A percentile compares a stretch with the other conserved stretches of the same genome.
Evolutionary conservation across 139 green algal species (phyloP).

Genomic region (Chlorella sorokiniana): DNA sequence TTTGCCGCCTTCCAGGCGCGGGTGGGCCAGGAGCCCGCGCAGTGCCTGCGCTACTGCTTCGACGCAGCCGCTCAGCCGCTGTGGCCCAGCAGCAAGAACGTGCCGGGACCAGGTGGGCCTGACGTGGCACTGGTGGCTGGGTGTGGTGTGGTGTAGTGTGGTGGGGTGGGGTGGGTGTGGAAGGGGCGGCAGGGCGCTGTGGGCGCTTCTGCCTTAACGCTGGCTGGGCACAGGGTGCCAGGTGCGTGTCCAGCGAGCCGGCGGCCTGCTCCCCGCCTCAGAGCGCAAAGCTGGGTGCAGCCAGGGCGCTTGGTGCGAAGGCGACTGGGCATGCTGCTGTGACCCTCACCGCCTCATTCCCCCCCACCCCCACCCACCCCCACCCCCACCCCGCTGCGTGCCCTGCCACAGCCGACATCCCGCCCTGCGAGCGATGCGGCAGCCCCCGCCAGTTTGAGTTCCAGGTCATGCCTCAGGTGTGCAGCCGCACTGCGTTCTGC

Average conservation of each 20-base stretch:
- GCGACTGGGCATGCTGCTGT: background rate
- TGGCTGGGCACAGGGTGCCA: background rate
- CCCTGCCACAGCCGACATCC: conserved; percentile 47
- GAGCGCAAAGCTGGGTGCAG: no score
- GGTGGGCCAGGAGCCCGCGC: conserved; percentile 34
- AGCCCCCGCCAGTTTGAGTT: conserved; percentile 73
- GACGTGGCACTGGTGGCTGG: background rate
- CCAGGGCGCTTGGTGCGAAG: no score
- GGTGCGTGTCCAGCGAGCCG: no score
- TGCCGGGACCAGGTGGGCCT: conserved; percentile 24
- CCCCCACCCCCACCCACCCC: background rate
- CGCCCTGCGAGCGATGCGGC: conserved; percentile 66
- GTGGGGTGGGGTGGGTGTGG: no score
- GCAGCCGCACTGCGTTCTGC: conserved; percentile 29
- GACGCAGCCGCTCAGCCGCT: conserved; percentile 63
- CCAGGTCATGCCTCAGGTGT: conserved; percentile 78
- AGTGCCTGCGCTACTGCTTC: conserved; percentile 83
- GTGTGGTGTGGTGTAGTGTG: background rate
- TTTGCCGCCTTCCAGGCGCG: conserved; percentile 64
- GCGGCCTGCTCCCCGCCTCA: no score
- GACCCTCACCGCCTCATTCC: no score
- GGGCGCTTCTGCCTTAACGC: background rate
- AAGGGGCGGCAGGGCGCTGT: no score
- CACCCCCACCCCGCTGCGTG: background rate
- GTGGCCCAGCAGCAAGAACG: conserved; percentile 57